A percentile compares a stretch with the other conserved stretches of the same genome.
Conservation (phyloP, 108 stramenopile species). For the Heterococcus sp. region DNA sequence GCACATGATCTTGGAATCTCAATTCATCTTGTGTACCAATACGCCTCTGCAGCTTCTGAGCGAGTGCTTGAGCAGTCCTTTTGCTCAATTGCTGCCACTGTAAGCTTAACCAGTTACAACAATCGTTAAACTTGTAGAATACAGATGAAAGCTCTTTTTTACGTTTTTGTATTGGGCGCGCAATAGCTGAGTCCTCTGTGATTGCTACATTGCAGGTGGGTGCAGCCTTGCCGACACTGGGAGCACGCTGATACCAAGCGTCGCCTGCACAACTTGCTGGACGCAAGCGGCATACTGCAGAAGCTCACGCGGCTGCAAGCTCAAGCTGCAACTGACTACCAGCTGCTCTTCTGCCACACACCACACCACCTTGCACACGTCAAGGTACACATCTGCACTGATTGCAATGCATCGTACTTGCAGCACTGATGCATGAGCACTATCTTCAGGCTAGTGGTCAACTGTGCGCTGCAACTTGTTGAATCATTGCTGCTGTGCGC, state of each 20-base stretch:
- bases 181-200: too few relatives aligned
- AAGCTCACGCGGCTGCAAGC: conserved; percentile 4
- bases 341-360: conserved; percentile 17
- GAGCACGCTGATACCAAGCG: conserved; percentile 39
- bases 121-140: background rate
- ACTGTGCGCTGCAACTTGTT: background rate
- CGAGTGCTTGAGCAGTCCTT: conserved; percentile 3
- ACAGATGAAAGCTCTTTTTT: background rate
- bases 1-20: background rate
- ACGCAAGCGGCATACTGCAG: conserved; percentile 20
- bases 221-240: conserved; percentile 37
- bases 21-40: background rate
- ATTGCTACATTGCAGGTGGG: background rate
- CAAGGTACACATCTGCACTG: too few relatives aligned
- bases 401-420: too few relatives aligned
- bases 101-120: background rate
- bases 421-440: too few relatives aligned
- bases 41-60: background rate
- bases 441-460: background rate
- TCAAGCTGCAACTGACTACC: conserved; percentile 10
- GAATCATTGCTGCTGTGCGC: background rate
- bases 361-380: conserved; percentile 9
- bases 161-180: background rate
- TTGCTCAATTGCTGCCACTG: background rate
- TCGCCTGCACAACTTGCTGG: conserved; percentile 44